These are phyloP conservation scores for Aegilops umbellulata DNA, from an alignment of 176 grass and related monocot genomes.

Conservation along the genomic window DNA sequence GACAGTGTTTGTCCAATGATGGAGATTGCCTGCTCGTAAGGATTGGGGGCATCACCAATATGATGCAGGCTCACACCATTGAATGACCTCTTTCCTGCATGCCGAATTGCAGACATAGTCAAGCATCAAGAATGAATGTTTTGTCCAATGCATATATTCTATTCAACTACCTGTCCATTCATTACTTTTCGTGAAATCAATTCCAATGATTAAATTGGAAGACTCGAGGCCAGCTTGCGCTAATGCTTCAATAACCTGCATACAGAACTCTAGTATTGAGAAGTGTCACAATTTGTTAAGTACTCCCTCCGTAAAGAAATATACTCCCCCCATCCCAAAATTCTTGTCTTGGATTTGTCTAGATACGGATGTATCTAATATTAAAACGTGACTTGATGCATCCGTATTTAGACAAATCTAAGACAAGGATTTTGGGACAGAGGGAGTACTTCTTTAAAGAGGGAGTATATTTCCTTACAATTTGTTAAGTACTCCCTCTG, in stretches of 20 bases:
- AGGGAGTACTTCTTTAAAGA: too few relatives aligned
- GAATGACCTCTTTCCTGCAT: conserved; percentile 64
- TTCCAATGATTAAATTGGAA: conserved; percentile 77
- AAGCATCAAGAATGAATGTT: background rate
- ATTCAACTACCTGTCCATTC: conserved; percentile 69
- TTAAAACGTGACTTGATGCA: too few relatives aligned
- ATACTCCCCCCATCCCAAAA: too few relatives aligned
- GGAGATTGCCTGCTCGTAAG: conserved; percentile 86
- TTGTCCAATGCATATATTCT: background rate
- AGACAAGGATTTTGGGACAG: too few relatives aligned
- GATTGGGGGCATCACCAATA: conserved; percentile 69
- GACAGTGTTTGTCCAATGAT: conserved; percentile 86
- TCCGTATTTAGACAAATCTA: too few relatives aligned
- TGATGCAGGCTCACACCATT: conserved; percentile 73
- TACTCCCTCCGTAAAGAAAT: too few relatives aligned
- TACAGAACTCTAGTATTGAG: conserved; percentile 9
- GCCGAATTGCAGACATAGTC: background rate
- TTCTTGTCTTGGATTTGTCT: too few relatives aligned
- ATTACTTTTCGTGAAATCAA: conserved; percentile 88
- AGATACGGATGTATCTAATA: too few relatives aligned
- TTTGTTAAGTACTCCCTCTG: too few relatives aligned
- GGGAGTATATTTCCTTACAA: too few relatives aligned
- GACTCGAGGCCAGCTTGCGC: conserved; percentile 71
- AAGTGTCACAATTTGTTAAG: background rate
- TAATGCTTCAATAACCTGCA: conserved; percentile 75